Conservation (phyloP, 345 rosid genomes). For the Eucalyptus sp. region DNA sequence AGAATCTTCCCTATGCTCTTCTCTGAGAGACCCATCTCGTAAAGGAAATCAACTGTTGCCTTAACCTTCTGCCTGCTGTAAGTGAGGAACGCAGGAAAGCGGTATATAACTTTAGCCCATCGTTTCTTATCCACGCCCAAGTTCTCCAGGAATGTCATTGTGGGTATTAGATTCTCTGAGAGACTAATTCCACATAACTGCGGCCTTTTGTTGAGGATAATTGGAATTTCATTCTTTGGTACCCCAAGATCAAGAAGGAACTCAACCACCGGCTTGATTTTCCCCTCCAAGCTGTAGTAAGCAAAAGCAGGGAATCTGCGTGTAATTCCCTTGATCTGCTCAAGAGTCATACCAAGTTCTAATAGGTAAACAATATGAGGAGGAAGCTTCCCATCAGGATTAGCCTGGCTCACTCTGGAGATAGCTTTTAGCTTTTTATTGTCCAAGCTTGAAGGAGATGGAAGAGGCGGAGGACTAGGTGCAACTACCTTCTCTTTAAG, state of each 20-base stretch:
- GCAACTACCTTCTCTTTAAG: conserved; percentile 18
- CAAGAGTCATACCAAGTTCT: conserved; percentile 72
- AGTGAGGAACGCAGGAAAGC: conserved; percentile 71
- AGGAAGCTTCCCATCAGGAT: conserved; percentile 46
- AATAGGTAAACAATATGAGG: conserved; percentile 67
- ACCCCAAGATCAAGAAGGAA: conserved; percentile 79
- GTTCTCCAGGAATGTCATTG: conserved; percentile 62
- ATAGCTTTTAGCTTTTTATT: conserved; percentile 49
- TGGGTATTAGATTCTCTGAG: conserved; percentile 61
- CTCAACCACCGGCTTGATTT: conserved; percentile 80
- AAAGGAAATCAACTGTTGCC: conserved; percentile 51
- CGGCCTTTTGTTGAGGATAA: conserved; percentile 63
- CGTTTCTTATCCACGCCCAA: conserved; percentile 68
- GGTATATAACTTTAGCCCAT: conserved; percentile 83
- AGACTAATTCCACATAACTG: conserved; percentile 85
- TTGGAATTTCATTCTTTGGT: conserved; percentile 48
- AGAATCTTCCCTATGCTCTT: conserved; percentile 59
- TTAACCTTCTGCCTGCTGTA: conserved; percentile 71
- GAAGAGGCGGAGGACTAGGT: conserved; percentile 2
- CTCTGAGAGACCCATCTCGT: conserved; percentile 54
- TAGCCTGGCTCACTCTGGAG: conserved; percentile 52
- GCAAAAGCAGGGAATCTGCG: conserved; percentile 73
- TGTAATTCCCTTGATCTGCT: conserved; percentile 67
- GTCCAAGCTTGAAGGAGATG: conserved; percentile 15
- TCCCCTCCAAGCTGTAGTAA: conserved; percentile 71